Evolutionary conservation across 208 protist species (phyloP), one percentile per base, ranked within the genome.

Genomic region (Endotrypanum monterogeii): DNA sequence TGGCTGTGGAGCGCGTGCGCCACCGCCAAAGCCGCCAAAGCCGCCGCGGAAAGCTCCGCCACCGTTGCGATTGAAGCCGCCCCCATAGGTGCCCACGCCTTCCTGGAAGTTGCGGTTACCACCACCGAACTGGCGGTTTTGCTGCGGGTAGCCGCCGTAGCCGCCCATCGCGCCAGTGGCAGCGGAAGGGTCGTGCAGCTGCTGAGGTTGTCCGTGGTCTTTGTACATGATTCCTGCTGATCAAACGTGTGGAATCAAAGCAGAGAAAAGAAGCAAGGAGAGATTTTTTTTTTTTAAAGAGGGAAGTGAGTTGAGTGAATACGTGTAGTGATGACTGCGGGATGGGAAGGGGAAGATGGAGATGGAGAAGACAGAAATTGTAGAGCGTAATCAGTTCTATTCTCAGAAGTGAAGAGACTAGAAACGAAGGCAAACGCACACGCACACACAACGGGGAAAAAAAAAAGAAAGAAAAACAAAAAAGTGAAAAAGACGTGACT

Each of bases 21-120:
- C 80, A 44, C 79, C 82, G 62, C 77, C 78, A 4, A 76, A 78
- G 41, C 60, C 32, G 44, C 79, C 84, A 30, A 79, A 78, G 80
- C 70, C 78, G 18, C 78, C 80, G 30, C 75, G 76, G 60, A 78
- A 83, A 57, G 78, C 79, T 50, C 78, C 76, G 66, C 79, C 81
- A 28, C 78, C 71, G n/a, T 71, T 39, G 56, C 62, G 58, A 65
- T 81, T 73, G 68, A 80, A 76, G n/a, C 60, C 63, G 63, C 63
- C 63, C 3, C 39, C 63, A 46, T 68, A 68, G 63, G 16, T 3
- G 63, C 28, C 63, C 44, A 52, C 25, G 14, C 9, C 63, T 54
- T 68, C 39, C 69, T 78, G 61, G 68, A 74, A 71, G 37, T 32
- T 71, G 67, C 77, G 77, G 75, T 67, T 73, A 25, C 61, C 75